Conservation (phyloP, 768 basidiomycete genomes). For the Artomyces pyxidatus region DNA sequence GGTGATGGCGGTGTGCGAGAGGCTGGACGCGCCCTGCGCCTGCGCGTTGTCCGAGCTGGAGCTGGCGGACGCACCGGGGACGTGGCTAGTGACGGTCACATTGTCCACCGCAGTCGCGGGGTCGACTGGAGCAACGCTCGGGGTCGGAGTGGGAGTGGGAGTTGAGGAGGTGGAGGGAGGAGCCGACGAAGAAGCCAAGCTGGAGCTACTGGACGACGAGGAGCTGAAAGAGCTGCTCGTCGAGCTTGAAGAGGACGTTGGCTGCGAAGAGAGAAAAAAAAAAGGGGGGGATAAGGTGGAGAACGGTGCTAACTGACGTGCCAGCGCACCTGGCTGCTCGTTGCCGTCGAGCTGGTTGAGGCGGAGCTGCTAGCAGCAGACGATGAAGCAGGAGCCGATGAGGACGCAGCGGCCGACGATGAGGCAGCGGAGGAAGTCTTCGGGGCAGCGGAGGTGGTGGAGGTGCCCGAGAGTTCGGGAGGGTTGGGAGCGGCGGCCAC, state of each 20-base stretch:
- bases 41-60: slow-evolving; percentile 20
- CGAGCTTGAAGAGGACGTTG: slow-evolving; percentile 1
- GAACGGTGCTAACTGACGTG: slow-evolving; percentile 1
- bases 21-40: slow-evolving; percentile 34
- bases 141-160: slow-evolving; percentile 4
- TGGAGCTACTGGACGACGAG: neutral
- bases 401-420: slow-evolving; percentile 7
- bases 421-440: neutral
- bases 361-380: slow-evolving; percentile 12
- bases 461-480: slow-evolving; percentile 18
- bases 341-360: slow-evolving; percentile 3
- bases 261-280: neutral
- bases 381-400: slow-evolving; percentile 4
- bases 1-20: slow-evolving; percentile 40
- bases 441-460: too few relatives aligned
- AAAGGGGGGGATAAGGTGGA: neutral
- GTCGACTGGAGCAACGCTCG: slow-evolving; percentile 15
- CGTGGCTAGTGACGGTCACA: slow-evolving; percentile 17
- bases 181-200: slow-evolving; percentile 23
- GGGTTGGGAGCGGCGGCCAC: slow-evolving; percentile 13
- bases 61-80: slow-evolving; percentile 15
- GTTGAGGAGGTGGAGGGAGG: slow-evolving; percentile 17
- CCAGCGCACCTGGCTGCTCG: neutral
- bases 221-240: slow-evolving; percentile 9
- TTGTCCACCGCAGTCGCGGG: slow-evolving; percentile 17